phyloP scores from a whole-genome alignment of 345 rosid species.

The Eucalyptus erythrocorys region DNA sequence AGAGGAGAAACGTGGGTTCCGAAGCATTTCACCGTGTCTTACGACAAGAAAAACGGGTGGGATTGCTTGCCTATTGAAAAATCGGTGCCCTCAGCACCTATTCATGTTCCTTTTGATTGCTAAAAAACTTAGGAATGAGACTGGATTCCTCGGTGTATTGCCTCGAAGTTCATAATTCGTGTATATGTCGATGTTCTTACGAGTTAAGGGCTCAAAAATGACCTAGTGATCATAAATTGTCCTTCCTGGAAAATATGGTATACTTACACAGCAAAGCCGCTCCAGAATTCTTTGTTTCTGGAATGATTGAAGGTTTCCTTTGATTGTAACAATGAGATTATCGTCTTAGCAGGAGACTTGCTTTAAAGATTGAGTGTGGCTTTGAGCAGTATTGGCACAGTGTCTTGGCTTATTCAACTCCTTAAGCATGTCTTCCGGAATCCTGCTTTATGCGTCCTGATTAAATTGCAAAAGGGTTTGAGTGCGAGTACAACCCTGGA shows the following conservation, averaged over 20 bases:
- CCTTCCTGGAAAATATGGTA: background rate
- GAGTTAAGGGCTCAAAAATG: background rate
- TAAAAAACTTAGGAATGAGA: background rate
- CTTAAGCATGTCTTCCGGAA: background rate
- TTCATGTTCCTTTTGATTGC: constrained; percentile 18
- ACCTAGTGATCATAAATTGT: background rate
- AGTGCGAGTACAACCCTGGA: background rate
- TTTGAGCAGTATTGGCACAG: background rate
- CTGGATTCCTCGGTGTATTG: background rate
- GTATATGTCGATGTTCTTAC: background rate
- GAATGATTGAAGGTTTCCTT: no score
- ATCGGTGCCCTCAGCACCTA: constrained; percentile 54
- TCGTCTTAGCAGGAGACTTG: no score
- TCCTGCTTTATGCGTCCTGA: no score
- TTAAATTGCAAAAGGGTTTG: background rate
- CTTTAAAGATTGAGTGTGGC: background rate
- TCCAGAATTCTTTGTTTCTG: background rate
- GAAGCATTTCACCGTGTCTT: constrained; percentile 35
- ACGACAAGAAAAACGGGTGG: constrained; percentile 39
- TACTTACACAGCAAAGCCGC: background rate
- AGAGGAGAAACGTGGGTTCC: constrained; percentile 51
- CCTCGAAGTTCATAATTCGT: background rate
- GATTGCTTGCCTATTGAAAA: constrained; percentile 43
- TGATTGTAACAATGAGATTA: no score
- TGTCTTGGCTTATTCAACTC: background rate